Evolutionary conservation across 1,284 basidiomycete genomes (phyloP).

Genomic region (Trichosporon ovoides): DNA sequence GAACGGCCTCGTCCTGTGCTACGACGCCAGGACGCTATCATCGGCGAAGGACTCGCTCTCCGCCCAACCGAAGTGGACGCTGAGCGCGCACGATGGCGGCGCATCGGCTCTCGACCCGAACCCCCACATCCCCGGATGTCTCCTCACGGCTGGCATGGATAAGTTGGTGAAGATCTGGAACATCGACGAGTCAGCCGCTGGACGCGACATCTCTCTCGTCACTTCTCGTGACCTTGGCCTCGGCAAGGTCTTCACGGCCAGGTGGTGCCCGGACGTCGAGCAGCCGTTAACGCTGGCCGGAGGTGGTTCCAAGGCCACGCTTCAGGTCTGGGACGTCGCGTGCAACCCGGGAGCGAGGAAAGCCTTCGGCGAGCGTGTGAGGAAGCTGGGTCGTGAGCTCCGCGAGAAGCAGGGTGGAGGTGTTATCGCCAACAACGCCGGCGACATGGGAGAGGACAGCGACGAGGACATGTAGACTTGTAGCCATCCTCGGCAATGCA

Average conservation of each 20-base stretch:
- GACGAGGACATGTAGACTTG: constrained; percentile 49
- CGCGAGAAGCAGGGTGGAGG: constrained; percentile 59
- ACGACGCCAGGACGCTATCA: constrained; percentile 78
- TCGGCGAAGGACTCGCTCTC: constrained; percentile 51
- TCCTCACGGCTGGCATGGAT: constrained; percentile 93
- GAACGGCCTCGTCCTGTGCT: constrained; percentile 85
- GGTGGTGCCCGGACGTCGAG: constrained; percentile 74
- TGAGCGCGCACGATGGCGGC: constrained; percentile 92
- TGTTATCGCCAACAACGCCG: constrained; percentile 60
- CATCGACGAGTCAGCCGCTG: constrained; percentile 60
- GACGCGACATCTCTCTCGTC: constrained; percentile 77
- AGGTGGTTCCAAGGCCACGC: constrained; percentile 83
- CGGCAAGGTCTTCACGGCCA: constrained; percentile 88
- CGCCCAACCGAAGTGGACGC: constrained; percentile 64
- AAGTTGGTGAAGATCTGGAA: constrained; percentile 96
- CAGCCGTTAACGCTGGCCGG: constrained; percentile 90
- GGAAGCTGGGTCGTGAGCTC: constrained; percentile 61
- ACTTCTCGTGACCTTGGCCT: constrained; percentile 85
- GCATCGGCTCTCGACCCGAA: constrained; percentile 88
- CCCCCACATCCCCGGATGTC: constrained; percentile 81
- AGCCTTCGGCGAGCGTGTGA: constrained; percentile 67
- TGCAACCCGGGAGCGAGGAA: constrained; percentile 71
- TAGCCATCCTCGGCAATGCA: background rate
- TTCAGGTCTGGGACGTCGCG: constrained; percentile 92
- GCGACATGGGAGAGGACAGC: constrained; percentile 67